Evolutionary conservation across 805 yeast genomes (phyloP), one percentile per base, ranked within the genome.

Genomic region (Hanseniaspora nectarophila): DNA sequence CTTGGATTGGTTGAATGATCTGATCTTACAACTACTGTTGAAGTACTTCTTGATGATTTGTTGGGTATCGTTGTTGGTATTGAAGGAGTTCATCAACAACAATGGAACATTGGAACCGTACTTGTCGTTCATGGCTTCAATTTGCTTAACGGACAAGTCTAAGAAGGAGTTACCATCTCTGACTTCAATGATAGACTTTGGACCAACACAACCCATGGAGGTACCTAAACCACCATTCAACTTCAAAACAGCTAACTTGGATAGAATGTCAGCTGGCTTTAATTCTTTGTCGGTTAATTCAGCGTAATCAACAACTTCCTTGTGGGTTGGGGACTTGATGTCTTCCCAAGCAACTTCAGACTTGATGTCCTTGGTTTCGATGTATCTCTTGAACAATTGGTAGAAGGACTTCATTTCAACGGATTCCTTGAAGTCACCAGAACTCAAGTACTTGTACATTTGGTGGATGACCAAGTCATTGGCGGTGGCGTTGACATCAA

Each of bases 131-230:
- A 92, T 77, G 68, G 87, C 85, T 72, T 89, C 97, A 61, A 92
- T 90, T 73, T 92, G 98, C 68, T 98, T 85, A 42, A 92, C 98
- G 44, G 95, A 76, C 60, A 92, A 77, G 68, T 92, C 98, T 67
- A 92, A 76, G 69, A 92, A 92, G 39, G 97, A 85, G 76, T 92
- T 94, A 56, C 97, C 97, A 62, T 92, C 98, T 70, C 98, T 85
- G 45, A 92, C 98, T 73, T 92, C 98, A 66, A 92, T 92, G 59
- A 92, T 95, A 26, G 95, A 85, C 70, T 89, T 89, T 58, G 98
- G 98, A 54, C 98, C 98, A 56, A 92, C 97, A 73, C 98, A 92
- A 54, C 98, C 98, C 98, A 92, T 92, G 9, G 97, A 90, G 20
- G 98, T 92, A 65, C 98, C 98, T 60, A 92, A 76, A 40, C 98